Percentiles rank a stretch among this genome's conserved stretches.
Evolutionary conservation across 1,284 basidiomycete species (phyloP).

Genomic region (Cystobasidium slooffiae): DNA sequence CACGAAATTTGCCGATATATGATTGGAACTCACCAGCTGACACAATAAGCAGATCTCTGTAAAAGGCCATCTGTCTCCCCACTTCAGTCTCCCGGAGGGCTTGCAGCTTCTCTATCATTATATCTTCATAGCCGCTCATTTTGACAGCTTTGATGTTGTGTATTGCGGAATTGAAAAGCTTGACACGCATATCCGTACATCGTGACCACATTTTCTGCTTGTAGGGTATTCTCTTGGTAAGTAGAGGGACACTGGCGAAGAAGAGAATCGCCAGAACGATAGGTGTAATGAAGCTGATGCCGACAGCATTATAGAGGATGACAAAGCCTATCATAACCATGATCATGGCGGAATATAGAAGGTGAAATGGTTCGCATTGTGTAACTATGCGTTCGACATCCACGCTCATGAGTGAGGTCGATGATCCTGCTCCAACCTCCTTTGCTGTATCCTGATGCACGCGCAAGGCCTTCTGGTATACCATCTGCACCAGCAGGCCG

Average conservation of each 20-base stretch:
- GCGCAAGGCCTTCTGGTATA: slow-evolving; percentile 53
- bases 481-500: slow-evolving; percentile 51
- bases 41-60: not conserved
- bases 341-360: slow-evolving; percentile 51
- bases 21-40: no score
- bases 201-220: slow-evolving; percentile 51
- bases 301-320: slow-evolving; percentile 51
- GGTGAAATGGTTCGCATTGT: slow-evolving; percentile 31
- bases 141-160: slow-evolving; percentile 54
- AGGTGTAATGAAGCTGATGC: slow-evolving; percentile 51
- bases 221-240: slow-evolving; percentile 46
- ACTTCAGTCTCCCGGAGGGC: slow-evolving; percentile 50
- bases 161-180: slow-evolving; percentile 49
- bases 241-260: slow-evolving; percentile 48
- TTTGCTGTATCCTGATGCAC: slow-evolving; percentile 51
- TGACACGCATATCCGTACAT: slow-evolving; percentile 51
- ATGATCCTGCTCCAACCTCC: slow-evolving; percentile 50
- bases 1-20: no score
- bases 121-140: slow-evolving; percentile 52
- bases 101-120: slow-evolving; percentile 48
- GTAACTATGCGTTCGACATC: slow-evolving; percentile 53
- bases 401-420: slow-evolving; percentile 54
- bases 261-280: slow-evolving; percentile 48
- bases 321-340: slow-evolving; percentile 51
- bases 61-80: slow-evolving; percentile 12